Evolutionary conservation across 352 stramenopile genomes (phyloP), one percentile per base, ranked within the genome.

Genomic region (Halophytophthora batemanensis): DNA sequence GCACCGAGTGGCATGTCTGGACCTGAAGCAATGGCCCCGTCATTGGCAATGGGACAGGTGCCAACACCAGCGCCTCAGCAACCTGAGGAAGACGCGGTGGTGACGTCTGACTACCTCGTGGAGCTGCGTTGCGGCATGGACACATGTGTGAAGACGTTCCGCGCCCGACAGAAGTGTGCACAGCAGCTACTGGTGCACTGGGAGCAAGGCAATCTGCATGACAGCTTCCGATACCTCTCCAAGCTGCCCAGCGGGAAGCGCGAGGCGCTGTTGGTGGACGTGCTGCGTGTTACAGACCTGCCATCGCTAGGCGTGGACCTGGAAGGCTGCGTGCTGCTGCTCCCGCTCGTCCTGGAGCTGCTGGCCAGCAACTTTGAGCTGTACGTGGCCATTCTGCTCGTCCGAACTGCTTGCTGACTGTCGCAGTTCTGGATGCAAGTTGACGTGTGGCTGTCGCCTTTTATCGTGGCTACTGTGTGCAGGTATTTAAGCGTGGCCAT

Each of bases 101-200:
- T 75, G 14, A 87, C 74, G 15, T 77, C 75, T 0, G 77, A 90
- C 37, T 92, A 79, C 48, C 77, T 94, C 39, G 87, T 84, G 66
- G 83, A 94, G 59, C 78, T 92, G 49, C 79, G 77, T 7, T 87
- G 77, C 53, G 83, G 83, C 7, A 94, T 94, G 81, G 83, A 94
- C 50, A 89, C 79, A 11, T 91, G 70, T 23, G 45, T 92, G 28
- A 90, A 90, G 49, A 79, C 74, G 11, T 86, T 94, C 33, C 71
- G 73, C 13, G 57, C 65, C 39, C 70, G 83, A 1, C 80, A 92
- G 50, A 89, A 88, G 46, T 76, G 72, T 22, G 50, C 89, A 12
- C 71, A 91, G 50, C 72, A 90, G 57, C 59, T 94, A 8, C 67
- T 92, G 5, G 50, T 44, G 28, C 62, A 83, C 38, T 92, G 83